Evolutionary conservation across 352 stramenopile genomes (phyloP).

Genomic region (Phytophthora cactorum): DNA sequence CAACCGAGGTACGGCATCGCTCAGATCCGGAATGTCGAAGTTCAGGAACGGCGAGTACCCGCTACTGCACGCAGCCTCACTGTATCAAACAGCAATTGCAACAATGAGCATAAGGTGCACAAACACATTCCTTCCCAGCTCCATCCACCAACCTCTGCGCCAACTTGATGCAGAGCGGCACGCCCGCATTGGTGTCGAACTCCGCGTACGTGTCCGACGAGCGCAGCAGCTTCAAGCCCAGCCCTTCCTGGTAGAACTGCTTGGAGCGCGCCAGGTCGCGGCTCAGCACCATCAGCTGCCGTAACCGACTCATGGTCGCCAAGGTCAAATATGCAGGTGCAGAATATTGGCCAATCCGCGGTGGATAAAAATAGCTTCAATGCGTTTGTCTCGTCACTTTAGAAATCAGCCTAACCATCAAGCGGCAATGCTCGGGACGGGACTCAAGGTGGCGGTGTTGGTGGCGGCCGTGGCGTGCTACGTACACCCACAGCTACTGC

Average conservation of each 20-base stretch:
- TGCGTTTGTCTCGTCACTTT: conserved; percentile 10
- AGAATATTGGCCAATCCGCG: conserved; percentile 26
- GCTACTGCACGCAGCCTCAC: conserved; percentile 82
- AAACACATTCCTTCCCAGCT: conserved; percentile 1
- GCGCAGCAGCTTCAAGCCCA: conserved; percentile 76
- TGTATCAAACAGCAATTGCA: conserved; percentile 15
- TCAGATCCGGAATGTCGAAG: conserved; percentile 91
- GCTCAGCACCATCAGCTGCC: conserved; percentile 86
- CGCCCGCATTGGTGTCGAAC: conserved; percentile 68
- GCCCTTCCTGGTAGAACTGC: conserved; percentile 86
- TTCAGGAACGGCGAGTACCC: conserved; percentile 93
- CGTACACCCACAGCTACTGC: conserved; percentile 50
- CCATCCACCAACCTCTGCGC: conserved; percentile 62
- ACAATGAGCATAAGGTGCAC: not conserved
- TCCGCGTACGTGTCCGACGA: conserved; percentile 86
- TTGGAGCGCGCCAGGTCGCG: conserved; percentile 80
- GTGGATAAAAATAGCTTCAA: conserved; percentile 36
- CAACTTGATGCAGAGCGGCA: conserved; percentile 83
- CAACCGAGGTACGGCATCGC: conserved; percentile 84
- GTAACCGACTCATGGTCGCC: conserved; percentile 59
- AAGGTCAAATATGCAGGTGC: not conserved
- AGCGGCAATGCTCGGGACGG: conserved; percentile 32
- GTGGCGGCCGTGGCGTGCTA: conserved; percentile 54
- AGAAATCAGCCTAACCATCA: conserved; percentile 14
- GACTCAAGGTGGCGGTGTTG: conserved; percentile 49